Evolutionary conservation across 164 flowering plant species (phyloP).

Genomic region (Warburgia ugandensis): DNA sequence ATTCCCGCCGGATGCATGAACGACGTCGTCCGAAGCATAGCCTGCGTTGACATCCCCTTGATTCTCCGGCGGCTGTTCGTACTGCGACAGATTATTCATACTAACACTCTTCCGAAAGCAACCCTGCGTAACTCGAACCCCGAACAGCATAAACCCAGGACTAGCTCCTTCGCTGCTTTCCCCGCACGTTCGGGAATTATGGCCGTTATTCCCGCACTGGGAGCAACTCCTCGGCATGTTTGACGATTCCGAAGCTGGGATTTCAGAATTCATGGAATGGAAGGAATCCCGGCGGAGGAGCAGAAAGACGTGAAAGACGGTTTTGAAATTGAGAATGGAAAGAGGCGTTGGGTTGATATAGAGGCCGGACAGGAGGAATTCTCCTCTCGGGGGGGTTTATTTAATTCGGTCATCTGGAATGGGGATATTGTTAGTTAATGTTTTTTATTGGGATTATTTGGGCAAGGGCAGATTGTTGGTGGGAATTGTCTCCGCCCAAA

Average conservation of each 20-base stretch:
- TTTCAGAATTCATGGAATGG: neutral
- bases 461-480: conserved; percentile 10
- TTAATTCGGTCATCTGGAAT: neutral
- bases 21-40: conserved; percentile 80
- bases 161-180: conserved; percentile 23
- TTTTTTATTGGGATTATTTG: neutral
- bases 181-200: conserved; percentile 57
- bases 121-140: conserved; percentile 67
- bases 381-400: neutral
- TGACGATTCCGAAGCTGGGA: neutral
- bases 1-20: conserved; percentile 60
- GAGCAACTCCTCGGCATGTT: conserved; percentile 49
- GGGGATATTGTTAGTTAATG: neutral
- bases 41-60: conserved; percentile 32
- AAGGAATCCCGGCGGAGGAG: neutral
- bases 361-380: neutral
- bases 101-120: conserved; percentile 80
- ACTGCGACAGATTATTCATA: conserved; percentile 70
- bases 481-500: conserved; percentile 14
- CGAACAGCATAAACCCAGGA: conserved; percentile 72
- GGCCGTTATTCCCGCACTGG: conserved; percentile 58
- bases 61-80: conserved; percentile 36
- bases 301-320: neutral
- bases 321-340: neutral
- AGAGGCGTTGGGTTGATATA: neutral